Base-by-base conservation (phyloP, 345 rosid genomes). In the Cardamine occulta region DNA sequence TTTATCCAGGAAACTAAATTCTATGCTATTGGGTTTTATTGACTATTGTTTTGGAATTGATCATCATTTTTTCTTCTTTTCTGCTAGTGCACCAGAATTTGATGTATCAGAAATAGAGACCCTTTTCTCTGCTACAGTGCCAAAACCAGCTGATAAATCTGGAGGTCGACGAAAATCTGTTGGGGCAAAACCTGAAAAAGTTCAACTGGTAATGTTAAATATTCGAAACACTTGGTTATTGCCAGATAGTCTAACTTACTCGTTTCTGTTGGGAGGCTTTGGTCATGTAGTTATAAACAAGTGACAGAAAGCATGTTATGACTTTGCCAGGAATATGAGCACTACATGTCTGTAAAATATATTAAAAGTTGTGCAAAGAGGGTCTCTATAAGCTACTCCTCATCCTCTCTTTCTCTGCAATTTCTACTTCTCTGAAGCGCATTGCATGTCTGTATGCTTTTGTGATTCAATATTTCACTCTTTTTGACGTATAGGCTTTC, bases 31-130 rank as follows among this genome's bases (percentile, higher is more conserved):
- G 29, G 68, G 17, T 11, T 54, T 53, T 59, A 31, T 28, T 54
- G 53, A 21, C 63, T 56, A 31, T 47, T 66, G 14, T 56, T 66
- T 57, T 58, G 37, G 14, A 23, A 72, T 40, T 61, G 53, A 63
- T 69, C 52, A 24, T 26, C 17, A 7, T 3, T 14, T 45, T 47
- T 14, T 63, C 42, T 52, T 70, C 45, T 19, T 68, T 70, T 69
- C 39, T 73, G 56, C 29, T 71, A 90, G 98, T 80, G 88, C 89
- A 45, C 84, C 94, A 45, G 99, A 90, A 78, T 92, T 95, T 83
- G 98, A 95, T 80, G 93, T 95, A 63, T 89, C 94, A 65, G 98
- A 95, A 84, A 77, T 95, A 63, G 98, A 93, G 88, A 86, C 78
- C 62, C 96, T 95, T 79, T 95, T 95, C 82, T 86, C 98, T 83